Evolutionary conservation across 345 rosid species (phyloP).

Genomic region (Moricandia moricandioides): DNA sequence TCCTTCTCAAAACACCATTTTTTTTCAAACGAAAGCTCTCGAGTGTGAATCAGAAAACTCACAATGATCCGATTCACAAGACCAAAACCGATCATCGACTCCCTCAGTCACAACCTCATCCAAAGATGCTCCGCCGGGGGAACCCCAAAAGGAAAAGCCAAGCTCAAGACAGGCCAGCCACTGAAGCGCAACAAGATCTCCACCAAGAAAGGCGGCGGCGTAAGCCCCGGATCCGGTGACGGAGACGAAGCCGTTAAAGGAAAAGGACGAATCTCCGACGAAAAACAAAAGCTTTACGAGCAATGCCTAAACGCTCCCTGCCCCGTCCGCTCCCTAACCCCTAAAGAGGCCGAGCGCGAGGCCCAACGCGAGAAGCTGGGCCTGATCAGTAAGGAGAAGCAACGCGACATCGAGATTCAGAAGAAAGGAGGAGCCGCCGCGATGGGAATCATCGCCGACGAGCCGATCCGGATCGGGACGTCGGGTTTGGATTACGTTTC

Average conservation of each 20-base stretch:
- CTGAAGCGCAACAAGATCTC: slow-evolving; percentile 60
- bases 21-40: not conserved
- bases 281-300: slow-evolving; percentile 57
- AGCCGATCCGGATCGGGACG: slow-evolving; percentile 75
- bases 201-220: slow-evolving; percentile 46
- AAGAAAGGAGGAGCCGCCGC: slow-evolving; percentile 75
- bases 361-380: slow-evolving; percentile 85
- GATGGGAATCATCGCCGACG: slow-evolving; percentile 69
- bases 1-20: not conserved
- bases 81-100: slow-evolving; percentile 38
- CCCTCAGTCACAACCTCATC: slow-evolving; percentile 40
- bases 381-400: slow-evolving; percentile 69
- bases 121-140: slow-evolving; percentile 70
- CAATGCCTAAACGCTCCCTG: slow-evolving; percentile 81
- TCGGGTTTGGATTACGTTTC: slow-evolving; percentile 72
- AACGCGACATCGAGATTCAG: slow-evolving; percentile 67
- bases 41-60: not conserved
- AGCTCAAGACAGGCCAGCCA: slow-evolving; percentile 50
- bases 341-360: slow-evolving; percentile 62
- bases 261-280: slow-evolving; percentile 43
- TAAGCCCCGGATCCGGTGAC: not conserved
- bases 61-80: slow-evolving; percentile 46
- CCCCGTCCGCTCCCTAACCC: slow-evolving; percentile 68
- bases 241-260: slow-evolving; percentile 35
- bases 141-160: slow-evolving; percentile 75